Evolutionary conservation across 805 yeast species (phyloP), one percentile per base, ranked within the genome.

Genomic region (Lachancea quebecensis): DNA sequence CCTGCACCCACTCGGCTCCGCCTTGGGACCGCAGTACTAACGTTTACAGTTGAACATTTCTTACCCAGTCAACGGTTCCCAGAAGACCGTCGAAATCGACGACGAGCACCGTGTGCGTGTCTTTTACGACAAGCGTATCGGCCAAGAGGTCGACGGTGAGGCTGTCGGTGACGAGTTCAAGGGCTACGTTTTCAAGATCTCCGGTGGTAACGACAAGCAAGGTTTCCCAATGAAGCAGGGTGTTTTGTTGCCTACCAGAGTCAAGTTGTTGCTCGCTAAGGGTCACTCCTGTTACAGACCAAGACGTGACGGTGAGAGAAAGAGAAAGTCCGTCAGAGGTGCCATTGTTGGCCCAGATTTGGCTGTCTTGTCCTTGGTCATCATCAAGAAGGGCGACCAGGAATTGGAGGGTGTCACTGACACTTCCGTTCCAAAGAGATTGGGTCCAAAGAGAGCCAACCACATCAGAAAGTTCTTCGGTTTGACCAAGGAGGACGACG

Each of bases 171-270:
- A 93, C 68, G 99, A 95, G 79, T 88, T 91, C 91, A 91, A 89
- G 77, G 99, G 99, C 70, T 93, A 93, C 89, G 74, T 88, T 71
- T 90, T 93, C 86, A 95, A 85, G 81, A 90, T 93, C 74, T 77
- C 97, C 66, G 99, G 99, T 72, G 99, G 99, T 84, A 93, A 93
- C 85, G 99, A 93, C 81, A 93, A 93, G 80, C 99, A 93, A 81
- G 99, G 99, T 80, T 93, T 93, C 96, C 98, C 99, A 78, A 93
- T 95, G 99, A 93, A 90, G 78, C 99, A 95, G 79, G 99, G 99
- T 85, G 99, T 93, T 60, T 79, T 93, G 82, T 93, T 88, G 81
- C 98, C 99, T 77, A 89, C 95, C 83, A 95, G 99, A 84, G 98
- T 93, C 66, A 89, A 86, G 74, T 82, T 93, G 67, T 82, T 93